phyloP scores from a whole-genome alignment of 2,329 filamentous ascomycete genomes.

The Mollisiaceae sp. region DNA sequence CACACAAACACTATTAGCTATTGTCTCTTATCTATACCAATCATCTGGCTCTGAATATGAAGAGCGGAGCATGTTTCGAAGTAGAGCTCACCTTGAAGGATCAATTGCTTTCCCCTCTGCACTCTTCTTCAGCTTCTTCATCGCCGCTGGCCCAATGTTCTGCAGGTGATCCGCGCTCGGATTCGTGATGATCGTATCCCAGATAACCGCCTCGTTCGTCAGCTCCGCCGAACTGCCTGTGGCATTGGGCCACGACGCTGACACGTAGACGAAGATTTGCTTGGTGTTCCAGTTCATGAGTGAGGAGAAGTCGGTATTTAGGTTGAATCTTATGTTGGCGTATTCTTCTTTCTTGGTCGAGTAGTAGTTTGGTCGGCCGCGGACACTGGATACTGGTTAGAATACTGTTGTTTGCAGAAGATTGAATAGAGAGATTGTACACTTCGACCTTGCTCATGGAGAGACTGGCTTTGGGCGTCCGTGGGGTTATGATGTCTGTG shows the following conservation, averaged over 20 bases:
- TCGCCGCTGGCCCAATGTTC: slow-evolving; percentile 63
- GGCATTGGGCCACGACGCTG: slow-evolving; percentile 69
- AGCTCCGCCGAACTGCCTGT: slow-evolving; percentile 38
- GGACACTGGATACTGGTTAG: slow-evolving; percentile 61
- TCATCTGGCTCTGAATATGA: neutral
- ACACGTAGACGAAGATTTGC: slow-evolving; percentile 95
- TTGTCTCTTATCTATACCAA: neutral
- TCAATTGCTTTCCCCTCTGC: slow-evolving; percentile 65
- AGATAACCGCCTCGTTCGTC: slow-evolving; percentile 81
- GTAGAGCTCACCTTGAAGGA: slow-evolving; percentile 39
- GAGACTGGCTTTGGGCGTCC: slow-evolving; percentile 69
- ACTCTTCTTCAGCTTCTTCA: slow-evolving; percentile 66
- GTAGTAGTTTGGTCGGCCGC: slow-evolving; percentile 96
- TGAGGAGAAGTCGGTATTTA: slow-evolving; percentile 86
- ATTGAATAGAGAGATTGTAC: slow-evolving; percentile 58
- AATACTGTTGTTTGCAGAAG: neutral
- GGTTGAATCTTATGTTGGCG: slow-evolving; percentile 89
- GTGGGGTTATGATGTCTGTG: slow-evolving; percentile 74
- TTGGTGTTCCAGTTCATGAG: slow-evolving; percentile 99
- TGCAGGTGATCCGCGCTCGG: slow-evolving; percentile 66
- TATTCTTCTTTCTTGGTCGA: slow-evolving; percentile 92
- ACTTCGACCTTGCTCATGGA: slow-evolving; percentile 81
- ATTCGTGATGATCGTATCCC: slow-evolving; percentile 91
- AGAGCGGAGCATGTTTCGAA: too few relatives aligned
- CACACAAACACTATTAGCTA: neutral